Base-by-base conservation (phyloP, 2,329 filamentous ascomycete species). In the Lachnellula suecica region DNA sequence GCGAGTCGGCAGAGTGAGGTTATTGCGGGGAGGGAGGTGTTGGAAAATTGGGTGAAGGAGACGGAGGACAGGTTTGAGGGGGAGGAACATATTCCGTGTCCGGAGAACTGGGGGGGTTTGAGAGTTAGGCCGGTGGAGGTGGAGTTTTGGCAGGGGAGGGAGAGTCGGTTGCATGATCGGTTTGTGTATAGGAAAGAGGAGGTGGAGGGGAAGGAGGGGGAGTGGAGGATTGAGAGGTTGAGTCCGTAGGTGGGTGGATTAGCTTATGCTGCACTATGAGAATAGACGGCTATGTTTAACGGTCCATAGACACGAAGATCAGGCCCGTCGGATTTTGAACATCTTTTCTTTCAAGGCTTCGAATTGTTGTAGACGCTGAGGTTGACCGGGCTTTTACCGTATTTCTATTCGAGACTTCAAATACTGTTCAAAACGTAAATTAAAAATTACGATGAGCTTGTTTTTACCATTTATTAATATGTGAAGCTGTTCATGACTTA, bases 111-210 rank as follows among this genome's bases (percentile, higher is more conserved):
- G 94, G 94, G 94, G 25, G 94, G 94, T 0, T 68, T 97, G 69
- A 84, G 93, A 62, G 81, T 99, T 54, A 79, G 92, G 58, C 93
- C 94, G 0, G 88, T 91, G 66, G 82, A 84, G 63, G 80, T 99
- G 44, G 94, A 99, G 79, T 99, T 99, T 70, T 99, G 94, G 84
- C 92, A 97, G 77, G 94, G 94, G 2, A 82, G 94, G 63, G 82
- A 90, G 67, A 96, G 87, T 72, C 80, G 94, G 54, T 73, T 99
- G 70, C 94, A 99, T 73, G 94, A 99, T 77, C 87, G 94, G 22
- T 97, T 99, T 69, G 81, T 85, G 56, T 97, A 97, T 72, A 83
- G 84, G 51, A 84, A 81, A 68, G 78, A 82, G 45, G 75, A 74
- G 47, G 70, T 62, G 10, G 70, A 62, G 17, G 69, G 67, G 40